These are phyloP conservation scores for Aegilops umbellulata DNA, from an alignment of 176 grass and related monocot genomes.

Conservation along the genomic window DNA sequence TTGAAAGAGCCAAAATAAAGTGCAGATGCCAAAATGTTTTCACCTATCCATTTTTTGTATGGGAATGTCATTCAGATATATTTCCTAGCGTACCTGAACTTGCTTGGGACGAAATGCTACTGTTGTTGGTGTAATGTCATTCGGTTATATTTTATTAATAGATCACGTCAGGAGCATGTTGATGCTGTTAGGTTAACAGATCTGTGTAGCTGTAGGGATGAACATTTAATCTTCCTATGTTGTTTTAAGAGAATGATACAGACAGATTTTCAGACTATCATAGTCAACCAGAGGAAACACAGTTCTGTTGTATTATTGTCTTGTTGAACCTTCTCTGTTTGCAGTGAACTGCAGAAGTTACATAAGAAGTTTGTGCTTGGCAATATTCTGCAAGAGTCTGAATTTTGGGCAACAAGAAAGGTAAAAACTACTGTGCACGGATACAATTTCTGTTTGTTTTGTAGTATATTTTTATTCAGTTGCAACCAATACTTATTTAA, in stretches of 20 bases:
- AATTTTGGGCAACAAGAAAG: slow-evolving; percentile 99
- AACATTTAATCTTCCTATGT: not conserved
- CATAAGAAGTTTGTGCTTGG: slow-evolving; percentile 94
- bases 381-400: slow-evolving; percentile 75
- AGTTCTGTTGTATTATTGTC: not conserved
- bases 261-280: not conserved
- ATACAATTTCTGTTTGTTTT: slow-evolving; percentile 21
- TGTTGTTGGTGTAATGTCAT: not conserved
- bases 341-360: slow-evolving; percentile 88
- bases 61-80: too few relatives aligned
- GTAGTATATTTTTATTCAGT: not conserved
- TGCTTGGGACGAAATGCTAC: too few relatives aligned
- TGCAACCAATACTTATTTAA: slow-evolving; percentile 24
- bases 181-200: not conserved
- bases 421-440: slow-evolving; percentile 32
- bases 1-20: slow-evolving; percentile 9
- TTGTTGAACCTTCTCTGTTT: slow-evolving; percentile 24
- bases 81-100: too few relatives aligned
- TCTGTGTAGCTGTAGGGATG: not conserved
- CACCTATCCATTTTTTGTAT: not conserved
- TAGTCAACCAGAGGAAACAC: not conserved
- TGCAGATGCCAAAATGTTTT: not conserved
- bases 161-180: slow-evolving; percentile 2
- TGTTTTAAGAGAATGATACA: not conserved
- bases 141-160: not conserved